phyloP scores from a whole-genome alignment of 192 early-diverging fungal species.

The Mortierella claussenii region DNA sequence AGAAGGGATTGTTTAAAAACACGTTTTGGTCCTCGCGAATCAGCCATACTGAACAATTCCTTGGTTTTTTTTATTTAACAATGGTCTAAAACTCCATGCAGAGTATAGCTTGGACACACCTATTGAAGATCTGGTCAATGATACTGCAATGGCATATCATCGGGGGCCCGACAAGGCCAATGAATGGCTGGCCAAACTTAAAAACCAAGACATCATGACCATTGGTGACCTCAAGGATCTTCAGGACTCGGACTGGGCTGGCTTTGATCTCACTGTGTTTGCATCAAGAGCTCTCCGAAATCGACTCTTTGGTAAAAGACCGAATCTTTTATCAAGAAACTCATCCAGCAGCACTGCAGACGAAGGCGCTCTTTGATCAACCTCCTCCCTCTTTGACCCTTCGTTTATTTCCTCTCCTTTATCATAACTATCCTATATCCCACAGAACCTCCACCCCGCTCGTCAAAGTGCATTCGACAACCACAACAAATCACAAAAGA shows the following conservation, averaged over 20 bases:
- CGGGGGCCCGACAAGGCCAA: constrained; percentile 75
- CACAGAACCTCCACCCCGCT: too few species aligned
- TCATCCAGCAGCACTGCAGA: constrained; percentile 21
- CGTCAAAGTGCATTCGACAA: too few species aligned
- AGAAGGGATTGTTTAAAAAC: too few species aligned
- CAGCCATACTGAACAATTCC: background rate
- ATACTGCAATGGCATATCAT: constrained; percentile 73
- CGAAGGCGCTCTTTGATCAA: constrained; percentile 16
- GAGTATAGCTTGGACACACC: constrained; percentile 67
- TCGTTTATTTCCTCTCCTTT: too few species aligned
- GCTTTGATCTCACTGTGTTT: constrained; percentile 68
- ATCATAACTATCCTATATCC: too few species aligned
- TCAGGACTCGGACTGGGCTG: constrained; percentile 80
- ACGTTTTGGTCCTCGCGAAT: background rate
- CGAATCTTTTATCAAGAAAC: constrained; percentile 11
- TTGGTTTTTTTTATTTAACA: too few species aligned
- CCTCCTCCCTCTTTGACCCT: too few species aligned
- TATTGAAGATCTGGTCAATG: constrained; percentile 78
- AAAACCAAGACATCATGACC: constrained; percentile 82
- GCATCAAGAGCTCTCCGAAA: constrained; percentile 66
- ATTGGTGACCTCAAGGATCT: constrained; percentile 79
- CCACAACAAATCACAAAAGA: too few species aligned
- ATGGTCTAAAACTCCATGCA: too few species aligned
- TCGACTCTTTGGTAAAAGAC: constrained; percentile 58
- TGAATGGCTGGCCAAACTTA: constrained; percentile 75